Evolutionary conservation across 2,329 filamentous ascomycete species (phyloP).

Genomic region (Exophiala bonariae): DNA sequence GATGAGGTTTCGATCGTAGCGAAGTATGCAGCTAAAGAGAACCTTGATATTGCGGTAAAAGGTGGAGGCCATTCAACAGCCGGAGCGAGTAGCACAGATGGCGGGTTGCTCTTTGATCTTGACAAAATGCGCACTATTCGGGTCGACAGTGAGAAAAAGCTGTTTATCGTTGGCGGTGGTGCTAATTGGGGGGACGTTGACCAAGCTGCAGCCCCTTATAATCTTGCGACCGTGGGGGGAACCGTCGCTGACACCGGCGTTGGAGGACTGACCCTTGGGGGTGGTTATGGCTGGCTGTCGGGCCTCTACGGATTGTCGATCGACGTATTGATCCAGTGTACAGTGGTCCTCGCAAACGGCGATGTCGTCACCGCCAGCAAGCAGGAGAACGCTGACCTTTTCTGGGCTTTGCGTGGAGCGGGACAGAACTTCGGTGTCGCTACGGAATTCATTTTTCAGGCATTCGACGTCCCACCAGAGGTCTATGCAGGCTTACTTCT

Average conservation of each 20-base stretch:
- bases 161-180: slow-evolving; percentile 53
- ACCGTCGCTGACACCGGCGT: slow-evolving; percentile 65
- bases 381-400: slow-evolving; percentile 38
- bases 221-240: slow-evolving; percentile 61
- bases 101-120: slow-evolving; percentile 59
- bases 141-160: slow-evolving; percentile 47
- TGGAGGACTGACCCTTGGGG: slow-evolving; percentile 58
- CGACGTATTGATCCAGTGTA: slow-evolving; percentile 46
- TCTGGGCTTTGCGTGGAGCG: slow-evolving; percentile 44
- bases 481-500: slow-evolving; percentile 38
- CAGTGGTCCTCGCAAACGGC: slow-evolving; percentile 39
- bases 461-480: slow-evolving; percentile 32
- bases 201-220: slow-evolving; percentile 48
- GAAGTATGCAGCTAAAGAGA: slow-evolving; percentile 44
- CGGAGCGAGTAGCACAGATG: slow-evolving; percentile 50
- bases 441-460: slow-evolving; percentile 41
- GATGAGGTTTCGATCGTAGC: slow-evolving; percentile 45
- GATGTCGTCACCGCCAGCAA: slow-evolving; percentile 36
- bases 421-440: slow-evolving; percentile 45
- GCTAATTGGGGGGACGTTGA: slow-evolving; percentile 58
- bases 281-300: slow-evolving; percentile 59
- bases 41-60: slow-evolving; percentile 53
- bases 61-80: slow-evolving; percentile 60
- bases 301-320: slow-evolving; percentile 56
- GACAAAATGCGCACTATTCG: slow-evolving; percentile 50